phyloP scores from a whole-genome alignment of 805 yeast genomes.

The Yamadazyma paraphyllophila region DNA sequence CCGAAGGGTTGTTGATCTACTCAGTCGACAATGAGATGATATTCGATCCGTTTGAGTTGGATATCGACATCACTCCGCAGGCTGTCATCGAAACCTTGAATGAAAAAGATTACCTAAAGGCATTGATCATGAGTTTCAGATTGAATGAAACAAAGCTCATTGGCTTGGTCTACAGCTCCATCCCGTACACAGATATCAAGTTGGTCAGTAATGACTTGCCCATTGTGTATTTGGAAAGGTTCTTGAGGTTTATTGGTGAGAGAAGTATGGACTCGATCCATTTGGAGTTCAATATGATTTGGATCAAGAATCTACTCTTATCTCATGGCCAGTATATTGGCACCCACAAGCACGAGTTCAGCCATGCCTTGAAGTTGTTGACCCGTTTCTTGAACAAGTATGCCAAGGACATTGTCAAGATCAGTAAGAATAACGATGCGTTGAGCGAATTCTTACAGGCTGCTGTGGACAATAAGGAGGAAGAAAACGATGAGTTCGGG shows the following conservation, averaged over 20 bases:
- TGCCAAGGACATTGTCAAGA: slow-evolving; percentile 67
- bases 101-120: slow-evolving; percentile 65
- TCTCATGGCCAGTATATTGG: slow-evolving; percentile 77
- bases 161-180: slow-evolving; percentile 66
- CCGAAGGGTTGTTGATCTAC: slow-evolving; percentile 85
- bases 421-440: slow-evolving; percentile 54
- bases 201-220: slow-evolving; percentile 74
- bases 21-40: slow-evolving; percentile 71
- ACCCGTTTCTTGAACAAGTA: slow-evolving; percentile 73
- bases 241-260: slow-evolving; percentile 68
- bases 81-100: slow-evolving; percentile 59
- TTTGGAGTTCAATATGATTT: slow-evolving; percentile 75
- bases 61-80: slow-evolving; percentile 86
- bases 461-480: slow-evolving; percentile 18
- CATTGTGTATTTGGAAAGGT: slow-evolving; percentile 63
- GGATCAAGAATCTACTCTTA: slow-evolving; percentile 71
- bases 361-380: slow-evolving; percentile 62
- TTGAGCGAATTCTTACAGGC: slow-evolving; percentile 50
- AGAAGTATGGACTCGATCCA: slow-evolving; percentile 72
- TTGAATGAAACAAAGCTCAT: slow-evolving; percentile 78
- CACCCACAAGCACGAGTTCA: slow-evolving; percentile 57
- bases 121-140: slow-evolving; percentile 91
- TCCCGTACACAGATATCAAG: slow-evolving; percentile 69
- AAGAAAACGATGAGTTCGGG: slow-evolving; percentile 30
- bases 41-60: slow-evolving; percentile 95